A percentile compares a stretch with the other conserved stretches of the same genome.
These are phyloP conservation scores for Pseudocercospora cruenta DNA, from an alignment of 2,329 filamentous ascomycete species.

Conservation along the genomic window DNA sequence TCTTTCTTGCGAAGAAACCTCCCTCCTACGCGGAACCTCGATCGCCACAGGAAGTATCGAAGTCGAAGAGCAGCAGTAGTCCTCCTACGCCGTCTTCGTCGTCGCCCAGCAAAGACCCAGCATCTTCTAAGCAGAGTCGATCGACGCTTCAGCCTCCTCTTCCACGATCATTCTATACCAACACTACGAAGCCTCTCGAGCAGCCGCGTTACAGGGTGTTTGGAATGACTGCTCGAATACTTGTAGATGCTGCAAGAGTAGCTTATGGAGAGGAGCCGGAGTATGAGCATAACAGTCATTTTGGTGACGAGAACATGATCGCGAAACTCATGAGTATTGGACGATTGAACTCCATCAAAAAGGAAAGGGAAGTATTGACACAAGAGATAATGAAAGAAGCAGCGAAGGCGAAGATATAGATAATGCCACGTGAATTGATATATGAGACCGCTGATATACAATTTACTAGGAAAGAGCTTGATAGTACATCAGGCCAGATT, in stretches of 20 bases:
- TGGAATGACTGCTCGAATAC: slow-evolving; percentile 89
- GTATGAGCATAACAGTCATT: slow-evolving; percentile 72
- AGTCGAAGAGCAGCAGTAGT: slow-evolving; percentile 4
- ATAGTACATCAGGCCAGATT: not conserved
- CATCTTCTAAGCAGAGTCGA: slow-evolving; percentile 15
- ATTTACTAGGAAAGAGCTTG: not conserved
- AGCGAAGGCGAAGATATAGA: slow-evolving; percentile 38
- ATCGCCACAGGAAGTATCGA: slow-evolving; percentile 19
- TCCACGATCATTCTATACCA: slow-evolving; percentile 34
- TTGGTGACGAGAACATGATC: slow-evolving; percentile 71
- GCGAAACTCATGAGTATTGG: slow-evolving; percentile 59
- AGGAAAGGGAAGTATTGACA: slow-evolving; percentile 52
- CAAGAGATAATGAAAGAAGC: slow-evolving; percentile 42
- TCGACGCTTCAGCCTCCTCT: slow-evolving; percentile 34
- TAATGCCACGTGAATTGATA: not conserved
- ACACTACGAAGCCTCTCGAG: slow-evolving; percentile 32
- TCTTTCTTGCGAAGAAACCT: slow-evolving; percentile 46
- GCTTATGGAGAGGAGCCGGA: slow-evolving; percentile 82
- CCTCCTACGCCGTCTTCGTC: not conserved
- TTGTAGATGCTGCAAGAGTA: slow-evolving; percentile 84
- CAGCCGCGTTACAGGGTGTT: slow-evolving; percentile 73
- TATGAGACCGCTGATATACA: not conserved
- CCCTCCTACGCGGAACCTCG: slow-evolving; percentile 27
- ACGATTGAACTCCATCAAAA: slow-evolving; percentile 56
- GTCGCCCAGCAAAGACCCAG: slow-evolving; percentile 12